phyloP scores from a whole-genome alignment of 2,329 filamentous ascomycete genomes.

The Didymella segeticola region DNA sequence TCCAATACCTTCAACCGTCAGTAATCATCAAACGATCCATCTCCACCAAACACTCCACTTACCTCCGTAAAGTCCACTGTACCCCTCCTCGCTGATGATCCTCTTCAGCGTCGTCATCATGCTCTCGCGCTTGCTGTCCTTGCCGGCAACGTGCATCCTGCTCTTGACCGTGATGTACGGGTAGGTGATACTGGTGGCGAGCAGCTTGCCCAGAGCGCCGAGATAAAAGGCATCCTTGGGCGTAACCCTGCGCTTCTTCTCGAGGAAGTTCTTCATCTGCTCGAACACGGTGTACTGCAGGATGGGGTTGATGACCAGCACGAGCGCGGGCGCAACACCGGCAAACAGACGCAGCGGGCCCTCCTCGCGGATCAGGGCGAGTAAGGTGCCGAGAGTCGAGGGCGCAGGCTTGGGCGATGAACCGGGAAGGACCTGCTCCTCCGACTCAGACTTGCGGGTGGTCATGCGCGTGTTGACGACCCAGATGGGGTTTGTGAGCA shows the following conservation, averaged over 20 bases:
- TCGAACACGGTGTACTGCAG: slow-evolving; percentile 99
- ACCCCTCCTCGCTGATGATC: slow-evolving; percentile 90
- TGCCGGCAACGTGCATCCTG: slow-evolving; percentile 89
- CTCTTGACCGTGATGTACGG: slow-evolving; percentile 99
- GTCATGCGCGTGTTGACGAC: slow-evolving; percentile 99
- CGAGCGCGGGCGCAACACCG: slow-evolving; percentile 88
- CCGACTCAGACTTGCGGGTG: slow-evolving; percentile 72
- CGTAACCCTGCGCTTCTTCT: slow-evolving; percentile 78
- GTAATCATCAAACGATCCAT: too few relatives aligned
- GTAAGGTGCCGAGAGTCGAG: slow-evolving; percentile 80
- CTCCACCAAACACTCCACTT: slow-evolving; percentile 40
- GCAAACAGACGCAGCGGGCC: slow-evolving; percentile 86
- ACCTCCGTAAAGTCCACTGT: slow-evolving; percentile 91
- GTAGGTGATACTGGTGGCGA: slow-evolving; percentile 93
- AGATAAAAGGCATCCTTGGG: slow-evolving; percentile 88
- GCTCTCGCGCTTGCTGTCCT: slow-evolving; percentile 77
- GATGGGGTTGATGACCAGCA: slow-evolving; percentile 97
- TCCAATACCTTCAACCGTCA: slow-evolving; percentile 72
- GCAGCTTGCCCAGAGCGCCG: slow-evolving; percentile 90
- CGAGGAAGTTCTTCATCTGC: slow-evolving; percentile 91
- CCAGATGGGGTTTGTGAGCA: slow-evolving; percentile 99
- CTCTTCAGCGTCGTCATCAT: slow-evolving; percentile 78
- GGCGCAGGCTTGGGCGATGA: slow-evolving; percentile 62
- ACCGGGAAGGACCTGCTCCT: slow-evolving; percentile 49
- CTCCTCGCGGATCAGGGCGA: slow-evolving; percentile 81